phyloP scores from a whole-genome alignment of 1,284 basidiomycete genomes.

The Leucoagaricus sp. region DNA sequence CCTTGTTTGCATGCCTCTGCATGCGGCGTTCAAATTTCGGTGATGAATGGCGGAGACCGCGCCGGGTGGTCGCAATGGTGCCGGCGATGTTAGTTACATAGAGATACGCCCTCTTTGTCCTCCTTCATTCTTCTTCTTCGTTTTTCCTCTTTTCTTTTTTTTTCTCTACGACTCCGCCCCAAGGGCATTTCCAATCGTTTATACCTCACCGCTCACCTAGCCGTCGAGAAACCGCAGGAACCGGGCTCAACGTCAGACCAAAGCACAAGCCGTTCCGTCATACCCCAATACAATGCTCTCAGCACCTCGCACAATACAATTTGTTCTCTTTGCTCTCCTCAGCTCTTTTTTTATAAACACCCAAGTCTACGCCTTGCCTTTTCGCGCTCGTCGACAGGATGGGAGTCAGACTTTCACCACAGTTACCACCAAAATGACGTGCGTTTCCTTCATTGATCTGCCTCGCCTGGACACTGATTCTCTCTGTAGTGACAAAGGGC shows the following conservation, averaged over 20 bases:
- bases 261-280: slow-evolving; percentile 19
- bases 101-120: slow-evolving; percentile 20
- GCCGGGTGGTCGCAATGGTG: slow-evolving; percentile 8
- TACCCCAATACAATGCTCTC: slow-evolving; percentile 24
- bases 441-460: slow-evolving; percentile 20
- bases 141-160: slow-evolving; percentile 24
- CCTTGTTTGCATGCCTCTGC: too few species aligned
- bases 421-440: slow-evolving; percentile 39
- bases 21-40: slow-evolving; percentile 29
- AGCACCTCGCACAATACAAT: slow-evolving; percentile 20
- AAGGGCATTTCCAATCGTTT: slow-evolving; percentile 60
- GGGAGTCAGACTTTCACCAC: slow-evolving; percentile 32
- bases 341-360: slow-evolving; percentile 27
- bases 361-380: slow-evolving; percentile 25
- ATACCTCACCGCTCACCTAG: slow-evolving; percentile 34
- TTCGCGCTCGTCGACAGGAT: slow-evolving; percentile 25
- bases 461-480: slow-evolving; percentile 10
- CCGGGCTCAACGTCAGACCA: slow-evolving; percentile 39
- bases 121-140: slow-evolving; percentile 27
- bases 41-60: slow-evolving; percentile 11
- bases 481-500: slow-evolving; percentile 41
- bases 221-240: slow-evolving; percentile 51
- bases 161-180: slow-evolving; percentile 40
- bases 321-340: slow-evolving; percentile 27
- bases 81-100: slow-evolving; percentile 12